Percentiles rank a stretch among this genome's conserved stretches.
Evolutionary conservation across 257 asterid genomes (phyloP).

Genomic region (Ilex aquifolium): DNA sequence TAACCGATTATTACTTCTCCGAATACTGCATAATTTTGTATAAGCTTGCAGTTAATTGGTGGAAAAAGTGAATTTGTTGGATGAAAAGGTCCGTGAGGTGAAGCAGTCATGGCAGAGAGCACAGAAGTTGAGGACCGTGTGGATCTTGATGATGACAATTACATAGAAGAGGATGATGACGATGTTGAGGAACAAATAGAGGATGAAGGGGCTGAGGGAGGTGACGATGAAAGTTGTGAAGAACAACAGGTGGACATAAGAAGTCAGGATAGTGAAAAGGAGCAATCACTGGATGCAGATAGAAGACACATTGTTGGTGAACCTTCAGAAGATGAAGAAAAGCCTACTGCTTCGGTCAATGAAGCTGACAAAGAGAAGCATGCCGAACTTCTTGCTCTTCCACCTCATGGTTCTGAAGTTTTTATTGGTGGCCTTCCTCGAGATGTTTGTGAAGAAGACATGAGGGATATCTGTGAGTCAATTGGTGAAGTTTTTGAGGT

Average conservation of each 20-base stretch:
- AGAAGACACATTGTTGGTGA: constrained; percentile 26
- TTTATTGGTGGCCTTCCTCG: constrained; percentile 91
- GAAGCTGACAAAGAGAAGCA: constrained; percentile 41
- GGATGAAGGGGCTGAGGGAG: constrained; percentile 68
- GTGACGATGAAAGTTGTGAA: constrained; percentile 52
- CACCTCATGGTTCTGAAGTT: constrained; percentile 93
- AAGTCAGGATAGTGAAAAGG: constrained; percentile 55
- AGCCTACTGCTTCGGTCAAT: constrained; percentile 25
- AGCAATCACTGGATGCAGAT: constrained; percentile 41
- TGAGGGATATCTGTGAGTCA: constrained; percentile 76
- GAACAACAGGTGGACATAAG: constrained; percentile 49
- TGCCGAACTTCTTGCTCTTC: constrained; percentile 72
- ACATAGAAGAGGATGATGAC: constrained; percentile 64
- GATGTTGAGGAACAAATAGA: constrained; percentile 78
- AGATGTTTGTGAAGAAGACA: constrained; percentile 74
- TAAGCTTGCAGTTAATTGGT: constrained; percentile 46
- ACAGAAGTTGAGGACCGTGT: constrained; percentile 84
- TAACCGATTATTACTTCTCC: constrained; percentile 30
- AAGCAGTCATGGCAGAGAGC: constrained; percentile 69
- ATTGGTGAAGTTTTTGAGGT: constrained; percentile 85
- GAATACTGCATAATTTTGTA: constrained; percentile 30
- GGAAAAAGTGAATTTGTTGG: constrained; percentile 35
- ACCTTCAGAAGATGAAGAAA: constrained; percentile 45
- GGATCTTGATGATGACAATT: constrained; percentile 88
- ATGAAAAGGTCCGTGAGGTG: constrained; percentile 30